Base-by-base conservation (phyloP, 805 yeast genomes). In the Yamadazyma paraphyllophila region DNA sequence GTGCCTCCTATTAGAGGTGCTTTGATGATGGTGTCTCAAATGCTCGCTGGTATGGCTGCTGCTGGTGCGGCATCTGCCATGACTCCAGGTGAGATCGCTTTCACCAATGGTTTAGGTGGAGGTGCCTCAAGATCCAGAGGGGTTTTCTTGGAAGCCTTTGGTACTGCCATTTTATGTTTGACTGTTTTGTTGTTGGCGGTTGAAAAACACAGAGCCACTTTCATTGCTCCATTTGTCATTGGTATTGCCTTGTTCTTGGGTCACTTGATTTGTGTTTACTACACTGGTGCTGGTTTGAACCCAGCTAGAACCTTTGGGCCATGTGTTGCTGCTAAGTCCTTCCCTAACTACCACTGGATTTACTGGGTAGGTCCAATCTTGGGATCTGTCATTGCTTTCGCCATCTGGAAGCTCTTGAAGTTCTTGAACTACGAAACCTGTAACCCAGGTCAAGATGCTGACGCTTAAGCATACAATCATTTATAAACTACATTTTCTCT, bases 271-370 rank as follows among this genome's bases (percentile, higher is more conserved):
- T 78, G 85, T 62, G 87, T 89, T 46, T 85, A 77, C 78, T 85
- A 79, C 73, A 86, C 96, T 41, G 96, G 96, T 63, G 95, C 96
- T 33, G 96, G 96, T 63, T 74, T 88, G 60, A 88, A 88, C 77
- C 96, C 96, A 47, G 96, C 96, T 38, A 82, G 96, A 75, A 73
- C 88, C 29, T 78, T 88, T 46, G 96, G 96, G 60, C 95, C 96
- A 43, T 78, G 83, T 62, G 72, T 88, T 49, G 95, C 90, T 48
- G 77, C 78, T 45, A 73, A 65, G 46, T 73, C 79, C 16, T 89
- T 89, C 83, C 95, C 96, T 30, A 63, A 59, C 59, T 88, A 88
- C 71, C 89, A 82, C 76, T 88, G 95, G 96, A 88, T 89, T 54
- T 88, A 88, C 77, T 88, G 95, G 94, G 81, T 88, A 47, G 96